Conservation (phyloP, 2,329 filamentous ascomycete genomes). For the Cercospora zeae-maydis region DNA sequence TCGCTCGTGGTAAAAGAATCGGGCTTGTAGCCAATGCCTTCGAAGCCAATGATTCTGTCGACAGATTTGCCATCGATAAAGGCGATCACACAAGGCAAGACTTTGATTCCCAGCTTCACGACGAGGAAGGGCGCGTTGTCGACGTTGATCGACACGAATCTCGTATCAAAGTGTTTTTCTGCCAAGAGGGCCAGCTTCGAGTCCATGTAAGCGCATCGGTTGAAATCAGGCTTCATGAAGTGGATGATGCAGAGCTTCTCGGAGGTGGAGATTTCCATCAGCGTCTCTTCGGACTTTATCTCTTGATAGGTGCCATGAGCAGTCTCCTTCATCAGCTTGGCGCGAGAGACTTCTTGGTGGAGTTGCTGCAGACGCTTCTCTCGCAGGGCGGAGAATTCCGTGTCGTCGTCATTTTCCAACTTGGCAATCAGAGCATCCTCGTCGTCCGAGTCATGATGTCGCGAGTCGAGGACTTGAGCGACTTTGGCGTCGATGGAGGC, state of each 20-base stretch:
- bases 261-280: slow-evolving; percentile 59
- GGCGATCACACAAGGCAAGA: slow-evolving; percentile 57
- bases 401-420: slow-evolving; percentile 54
- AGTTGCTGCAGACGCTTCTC: slow-evolving; percentile 57
- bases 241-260: slow-evolving; percentile 58
- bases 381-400: slow-evolving; percentile 52
- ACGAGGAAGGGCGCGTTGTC: slow-evolving; percentile 59
- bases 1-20: slow-evolving; percentile 55
- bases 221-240: slow-evolving; percentile 63
- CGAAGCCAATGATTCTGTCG: slow-evolving; percentile 58
- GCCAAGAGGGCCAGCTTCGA: slow-evolving; percentile 54
- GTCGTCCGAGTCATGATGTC: slow-evolving; percentile 50
- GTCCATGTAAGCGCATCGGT: slow-evolving; percentile 61
- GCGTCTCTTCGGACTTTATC: slow-evolving; percentile 55
- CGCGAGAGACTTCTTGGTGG: slow-evolving; percentile 53
- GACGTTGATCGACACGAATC: slow-evolving; percentile 57
- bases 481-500: slow-evolving; percentile 48
- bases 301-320: slow-evolving; percentile 52
- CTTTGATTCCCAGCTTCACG: slow-evolving; percentile 55
- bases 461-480: slow-evolving; percentile 48
- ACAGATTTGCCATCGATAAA: slow-evolving; percentile 55
- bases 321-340: slow-evolving; percentile 46
- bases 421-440: slow-evolving; percentile 60
- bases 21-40: slow-evolving; percentile 52
- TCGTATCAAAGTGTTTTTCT: slow-evolving; percentile 56